Evolutionary conservation across 2,329 filamentous ascomycete species (phyloP).

Genomic region (Aaosphaeria pasadenensis): DNA sequence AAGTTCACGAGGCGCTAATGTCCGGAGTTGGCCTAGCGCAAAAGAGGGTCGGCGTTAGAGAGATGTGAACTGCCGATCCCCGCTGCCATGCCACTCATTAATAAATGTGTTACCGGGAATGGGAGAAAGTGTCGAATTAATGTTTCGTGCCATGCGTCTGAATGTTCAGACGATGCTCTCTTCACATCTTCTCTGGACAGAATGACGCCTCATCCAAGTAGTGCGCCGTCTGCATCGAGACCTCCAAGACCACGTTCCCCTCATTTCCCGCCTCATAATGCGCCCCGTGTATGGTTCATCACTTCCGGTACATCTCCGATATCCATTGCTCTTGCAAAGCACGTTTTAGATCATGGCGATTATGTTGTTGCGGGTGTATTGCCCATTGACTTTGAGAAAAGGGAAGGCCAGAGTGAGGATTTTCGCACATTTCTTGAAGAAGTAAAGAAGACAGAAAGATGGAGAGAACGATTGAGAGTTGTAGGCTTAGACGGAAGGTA

Average conservation of each 20-base stretch:
- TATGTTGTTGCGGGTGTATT: slow-evolving; percentile 82
- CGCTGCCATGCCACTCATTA: background rate
- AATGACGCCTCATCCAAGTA: slow-evolving; percentile 15
- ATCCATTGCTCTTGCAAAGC: slow-evolving; percentile 74
- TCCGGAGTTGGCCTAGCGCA: background rate
- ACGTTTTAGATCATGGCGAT: slow-evolving; percentile 86
- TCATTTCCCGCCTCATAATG: slow-evolving; percentile 59
- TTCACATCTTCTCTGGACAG: background rate
- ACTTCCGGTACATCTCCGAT: slow-evolving; percentile 84
- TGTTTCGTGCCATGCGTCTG: background rate
- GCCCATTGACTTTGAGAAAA: slow-evolving; percentile 70
- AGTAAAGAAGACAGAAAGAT: slow-evolving; percentile 68
- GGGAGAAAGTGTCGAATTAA: background rate
- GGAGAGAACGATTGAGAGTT: slow-evolving; percentile 72
- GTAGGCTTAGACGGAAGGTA: slow-evolving; percentile 58
- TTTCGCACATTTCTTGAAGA: slow-evolving; percentile 75
- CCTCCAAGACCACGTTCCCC: slow-evolving; percentile 37
- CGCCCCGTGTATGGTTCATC: slow-evolving; percentile 87
- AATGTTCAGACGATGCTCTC: too few species aligned
- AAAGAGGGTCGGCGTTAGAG: background rate
- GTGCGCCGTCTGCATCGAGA: slow-evolving; percentile 16
- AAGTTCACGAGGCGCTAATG: background rate
- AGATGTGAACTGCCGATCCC: slow-evolving; percentile 1
- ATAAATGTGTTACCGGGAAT: too few species aligned
- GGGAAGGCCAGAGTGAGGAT: slow-evolving; percentile 68